Conservation (phyloP, 1,284 basidiomycete species). For the Tausonia pullulans region DNA sequence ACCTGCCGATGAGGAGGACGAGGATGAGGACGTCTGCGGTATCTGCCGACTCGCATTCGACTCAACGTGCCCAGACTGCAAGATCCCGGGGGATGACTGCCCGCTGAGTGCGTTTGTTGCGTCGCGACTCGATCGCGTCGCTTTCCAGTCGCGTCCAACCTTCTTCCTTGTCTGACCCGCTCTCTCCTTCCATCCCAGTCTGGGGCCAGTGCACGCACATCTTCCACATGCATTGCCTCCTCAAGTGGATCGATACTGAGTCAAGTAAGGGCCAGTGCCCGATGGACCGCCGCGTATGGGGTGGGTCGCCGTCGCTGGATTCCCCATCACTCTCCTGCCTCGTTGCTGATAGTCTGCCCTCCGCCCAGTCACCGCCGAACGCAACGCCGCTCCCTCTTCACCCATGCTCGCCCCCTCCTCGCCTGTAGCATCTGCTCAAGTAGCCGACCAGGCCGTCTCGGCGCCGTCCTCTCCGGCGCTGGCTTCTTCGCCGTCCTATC, state of each 20-base stretch:
- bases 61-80: conserved; percentile 84
- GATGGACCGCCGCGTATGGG: conserved; percentile 84
- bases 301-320: conserved; percentile 41
- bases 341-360: no score
- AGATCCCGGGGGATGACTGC: conserved; percentile 92
- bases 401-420: no score
- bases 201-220: conserved; percentile 94
- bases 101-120: conserved; percentile 60
- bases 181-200: conserved; percentile 41
- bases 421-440: no score
- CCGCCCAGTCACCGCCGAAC: no score
- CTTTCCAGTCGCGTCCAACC: neutral
- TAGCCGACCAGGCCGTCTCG: no score
- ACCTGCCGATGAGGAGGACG: conserved; percentile 46
- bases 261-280: conserved; percentile 85
- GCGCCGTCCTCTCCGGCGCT: no score
- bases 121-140: no score
- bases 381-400: no score
- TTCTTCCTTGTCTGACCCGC: neutral
- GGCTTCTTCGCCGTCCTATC: no score
- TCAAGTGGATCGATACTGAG: conserved; percentile 83
- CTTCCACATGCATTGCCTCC: conserved; percentile 88
- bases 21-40: conserved; percentile 76
- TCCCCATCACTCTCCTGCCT: no score
- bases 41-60: conserved; percentile 87